Percentiles rank a stretch among this genome's conserved stretches.
Conservation (phyloP, 2,329 filamentous ascomycete genomes). For the Lasiodiplodia theobromae region DNA sequence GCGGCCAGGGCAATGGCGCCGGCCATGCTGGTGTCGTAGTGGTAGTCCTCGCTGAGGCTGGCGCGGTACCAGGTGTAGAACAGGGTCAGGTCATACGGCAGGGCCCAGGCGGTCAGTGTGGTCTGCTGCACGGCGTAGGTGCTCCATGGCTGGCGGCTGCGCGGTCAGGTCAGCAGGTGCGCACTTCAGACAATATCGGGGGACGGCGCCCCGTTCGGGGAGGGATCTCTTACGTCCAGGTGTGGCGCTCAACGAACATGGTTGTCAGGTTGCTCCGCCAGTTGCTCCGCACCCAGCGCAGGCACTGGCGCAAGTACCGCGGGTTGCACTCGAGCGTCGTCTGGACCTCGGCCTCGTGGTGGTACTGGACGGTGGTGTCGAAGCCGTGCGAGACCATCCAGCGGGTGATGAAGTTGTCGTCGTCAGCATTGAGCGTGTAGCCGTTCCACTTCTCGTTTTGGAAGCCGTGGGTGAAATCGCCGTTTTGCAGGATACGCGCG, state of each 20-base stretch:
- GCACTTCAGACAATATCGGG: slow-evolving; percentile 13
- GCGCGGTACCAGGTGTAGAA: slow-evolving; percentile 53
- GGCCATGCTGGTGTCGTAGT: slow-evolving; percentile 8
- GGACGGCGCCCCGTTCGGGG: slow-evolving; percentile 16
- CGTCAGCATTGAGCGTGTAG: slow-evolving; percentile 92
- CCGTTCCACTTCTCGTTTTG: slow-evolving; percentile 85
- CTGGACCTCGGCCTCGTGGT: slow-evolving; percentile 79
- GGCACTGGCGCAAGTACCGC: slow-evolving; percentile 92
- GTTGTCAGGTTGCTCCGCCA: slow-evolving; percentile 97
- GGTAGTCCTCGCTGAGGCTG: slow-evolving; percentile 19
- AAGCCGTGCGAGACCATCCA: slow-evolving; percentile 93
- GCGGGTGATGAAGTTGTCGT: slow-evolving; percentile 97
- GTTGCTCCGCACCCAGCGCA: slow-evolving; percentile 95
- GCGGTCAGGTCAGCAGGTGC: slow-evolving; percentile 26
- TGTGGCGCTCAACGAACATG: slow-evolving; percentile 80
- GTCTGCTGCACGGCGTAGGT: slow-evolving; percentile 92
- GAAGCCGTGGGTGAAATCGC: slow-evolving; percentile 86
- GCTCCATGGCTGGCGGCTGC: slow-evolving; percentile 88
- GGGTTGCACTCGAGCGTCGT: slow-evolving; percentile 89
- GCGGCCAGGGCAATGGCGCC: slow-evolving; percentile 44
- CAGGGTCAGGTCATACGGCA: slow-evolving; percentile 77
- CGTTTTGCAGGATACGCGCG: slow-evolving; percentile 83
- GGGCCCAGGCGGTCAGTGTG: slow-evolving; percentile 87
- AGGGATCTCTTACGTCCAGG: slow-evolving; percentile 76
- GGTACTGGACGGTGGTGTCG: slow-evolving; percentile 96